phyloP scores from a whole-genome alignment of 352 stramenopile species.

The Pythium graminicola region DNA sequence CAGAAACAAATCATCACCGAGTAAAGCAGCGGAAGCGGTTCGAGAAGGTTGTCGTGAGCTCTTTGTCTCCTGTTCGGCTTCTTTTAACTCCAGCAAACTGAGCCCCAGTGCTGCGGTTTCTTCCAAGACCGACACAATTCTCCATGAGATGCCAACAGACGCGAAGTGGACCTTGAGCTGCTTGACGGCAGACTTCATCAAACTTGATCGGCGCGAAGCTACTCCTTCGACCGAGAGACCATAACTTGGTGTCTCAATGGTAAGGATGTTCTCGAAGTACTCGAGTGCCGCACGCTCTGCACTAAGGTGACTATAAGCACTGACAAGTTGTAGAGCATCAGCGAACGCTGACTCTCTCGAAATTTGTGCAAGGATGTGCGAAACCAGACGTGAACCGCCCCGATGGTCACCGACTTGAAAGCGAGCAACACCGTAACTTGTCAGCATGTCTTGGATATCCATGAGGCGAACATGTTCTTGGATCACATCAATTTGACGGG shows the following conservation, averaged over 20 bases:
- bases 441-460: conserved; percentile 75
- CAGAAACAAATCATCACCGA: conserved; percentile 28
- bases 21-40: background rate
- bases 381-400: conserved; percentile 42
- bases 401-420: conserved; percentile 49
- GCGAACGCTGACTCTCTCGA: conserved; percentile 33
- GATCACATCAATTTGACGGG: conserved; percentile 39
- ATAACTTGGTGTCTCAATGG: conserved; percentile 12
- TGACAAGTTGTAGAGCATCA: conserved; percentile 56
- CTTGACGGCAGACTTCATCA: conserved; percentile 28
- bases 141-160: conserved; percentile 9
- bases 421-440: conserved; percentile 43
- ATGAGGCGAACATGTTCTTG: conserved; percentile 62
- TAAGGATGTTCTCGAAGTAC: conserved; percentile 63
- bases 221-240: background rate
- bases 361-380: conserved; percentile 54
- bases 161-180: conserved; percentile 22
- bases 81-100: conserved; percentile 31
- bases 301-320: conserved; percentile 46
- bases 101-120: conserved; percentile 46
- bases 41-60: background rate
- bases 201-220: conserved; percentile 23
- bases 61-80: conserved; percentile 25
- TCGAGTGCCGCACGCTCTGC: conserved; percentile 44
- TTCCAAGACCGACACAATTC: conserved; percentile 42